These are phyloP conservation scores for Inonotus hispidus DNA, from an alignment of 1,284 basidiomycete genomes.

Conservation along the genomic window DNA sequence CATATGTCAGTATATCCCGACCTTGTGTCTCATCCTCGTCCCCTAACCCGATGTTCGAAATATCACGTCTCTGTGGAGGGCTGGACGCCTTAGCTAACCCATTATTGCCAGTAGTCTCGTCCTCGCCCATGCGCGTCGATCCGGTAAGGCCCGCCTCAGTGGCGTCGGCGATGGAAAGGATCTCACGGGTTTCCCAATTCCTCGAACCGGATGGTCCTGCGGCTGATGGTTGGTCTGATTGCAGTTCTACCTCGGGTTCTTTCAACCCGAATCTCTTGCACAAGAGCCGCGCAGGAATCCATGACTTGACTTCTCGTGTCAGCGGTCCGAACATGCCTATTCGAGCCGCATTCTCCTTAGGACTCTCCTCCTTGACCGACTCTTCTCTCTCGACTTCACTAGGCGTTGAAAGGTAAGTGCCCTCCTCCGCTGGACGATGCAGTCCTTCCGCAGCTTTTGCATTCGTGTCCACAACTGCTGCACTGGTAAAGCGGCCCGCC, in stretches of 20 bases:
- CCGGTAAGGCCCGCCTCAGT: slow-evolving; percentile 22
- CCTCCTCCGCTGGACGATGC: slow-evolving; percentile 52
- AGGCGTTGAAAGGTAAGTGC: slow-evolving; percentile 26
- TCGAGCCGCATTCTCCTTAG: slow-evolving; percentile 75
- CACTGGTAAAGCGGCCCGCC: slow-evolving; percentile 87
- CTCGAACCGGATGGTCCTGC: slow-evolving; percentile 20
- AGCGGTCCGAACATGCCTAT: slow-evolving; percentile 85
- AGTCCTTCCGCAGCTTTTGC: slow-evolving; percentile 70
- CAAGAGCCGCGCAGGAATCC: slow-evolving; percentile 77
- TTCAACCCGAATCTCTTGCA: slow-evolving; percentile 95
- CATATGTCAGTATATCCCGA: slow-evolving; percentile 79
- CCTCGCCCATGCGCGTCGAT: slow-evolving; percentile 21
- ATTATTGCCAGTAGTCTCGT: slow-evolving; percentile 12
- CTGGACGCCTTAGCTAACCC: slow-evolving; percentile 9
- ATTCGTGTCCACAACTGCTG: slow-evolving; percentile 56
- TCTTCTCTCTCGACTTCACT: slow-evolving; percentile 39
- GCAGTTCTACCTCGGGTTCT: slow-evolving; percentile 59
- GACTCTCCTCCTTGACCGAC: slow-evolving; percentile 54
- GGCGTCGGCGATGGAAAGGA: slow-evolving; percentile 17
- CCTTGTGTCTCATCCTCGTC: slow-evolving; percentile 82
- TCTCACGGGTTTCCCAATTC: slow-evolving; percentile 17
- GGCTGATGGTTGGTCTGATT: slow-evolving; percentile 20
- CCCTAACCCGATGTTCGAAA: slow-evolving; percentile 79
- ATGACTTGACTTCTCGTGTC: slow-evolving; percentile 70
- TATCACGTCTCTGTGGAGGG: slow-evolving; percentile 42